Base-by-base conservation (phyloP, 768 basidiomycete species). In the Macrolepiota dolichaula region DNA sequence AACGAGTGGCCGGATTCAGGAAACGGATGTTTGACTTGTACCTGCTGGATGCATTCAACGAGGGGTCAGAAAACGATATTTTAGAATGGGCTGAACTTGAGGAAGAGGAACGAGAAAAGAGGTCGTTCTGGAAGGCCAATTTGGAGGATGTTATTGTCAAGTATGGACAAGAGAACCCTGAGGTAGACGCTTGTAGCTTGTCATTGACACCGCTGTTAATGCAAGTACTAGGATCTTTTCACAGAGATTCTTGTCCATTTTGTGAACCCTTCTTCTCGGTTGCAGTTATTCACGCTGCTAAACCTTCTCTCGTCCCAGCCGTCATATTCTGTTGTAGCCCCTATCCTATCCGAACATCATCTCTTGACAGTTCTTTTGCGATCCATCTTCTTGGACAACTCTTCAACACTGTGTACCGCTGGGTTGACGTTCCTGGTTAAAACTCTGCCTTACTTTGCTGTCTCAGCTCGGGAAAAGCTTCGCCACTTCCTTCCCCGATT, bases 41-140 rank as follows among this genome's bases (percentile, higher is more conserved):
- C 68, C 78, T 94, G 17, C 75, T 91, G 56, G 90, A 92, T 68
- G 88, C 86, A 36, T 86, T 82, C 69, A 88, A 89, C 68, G 91
- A 91, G 68, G 82, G 81, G 22, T 91, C 89, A 3, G 85, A 84
- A 2, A 80, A 84, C 47, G 92, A 94, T 68, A 79, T 86, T 32
- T 69, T 94, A 37, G 92, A 93, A 66, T 88, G 87, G 85, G 86
- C 86, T 13, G 83, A 80, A 46, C 73, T 92, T 57, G 83, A 87
- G 67, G 77, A 80, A 63, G 81, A 80, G 24, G 83, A 91, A 66
- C 80, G 86, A 54, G 81, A 83, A 57, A 81, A 78, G 67, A 78
- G 81, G 64, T 76, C 79, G 13, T 76, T 81, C 27, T 94, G 92
- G 92, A 93, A 92, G 72, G 72, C 75, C 29, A 94, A 91, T 69